Evolutionary conservation across 495 filamentous ascomycete species (phyloP).

Genomic region (Collariella sp.): DNA sequence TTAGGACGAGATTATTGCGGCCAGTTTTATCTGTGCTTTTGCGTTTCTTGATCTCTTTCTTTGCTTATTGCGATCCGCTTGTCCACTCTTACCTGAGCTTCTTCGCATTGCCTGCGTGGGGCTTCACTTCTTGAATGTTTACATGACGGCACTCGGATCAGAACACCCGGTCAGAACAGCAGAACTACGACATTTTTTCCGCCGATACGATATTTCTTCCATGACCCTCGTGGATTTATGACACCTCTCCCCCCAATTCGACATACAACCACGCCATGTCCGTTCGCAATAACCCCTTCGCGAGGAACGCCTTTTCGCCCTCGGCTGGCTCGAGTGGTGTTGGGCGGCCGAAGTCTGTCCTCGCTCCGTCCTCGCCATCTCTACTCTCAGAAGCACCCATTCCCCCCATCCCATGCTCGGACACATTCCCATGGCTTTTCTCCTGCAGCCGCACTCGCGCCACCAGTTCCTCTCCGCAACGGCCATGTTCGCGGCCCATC

Average conservation of each 20-base stretch:
- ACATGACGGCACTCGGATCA: constrained; percentile 5
- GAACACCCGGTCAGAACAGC: constrained; percentile 9
- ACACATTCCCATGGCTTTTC: constrained; percentile 37
- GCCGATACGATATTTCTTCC: constrained; percentile 15
- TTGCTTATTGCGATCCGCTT: not conserved
- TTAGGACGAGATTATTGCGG: not conserved
- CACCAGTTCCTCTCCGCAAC: constrained; percentile 23
- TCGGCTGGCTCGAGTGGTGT: constrained; percentile 49
- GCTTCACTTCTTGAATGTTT: constrained; percentile 12
- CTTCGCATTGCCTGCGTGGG: not conserved
- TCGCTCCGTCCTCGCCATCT: constrained; percentile 49
- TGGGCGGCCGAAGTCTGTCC: constrained; percentile 62
- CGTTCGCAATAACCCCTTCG: constrained; percentile 67
- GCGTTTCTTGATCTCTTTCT: not conserved
- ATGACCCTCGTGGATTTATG: constrained; percentile 11
- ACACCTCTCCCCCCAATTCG: not conserved
- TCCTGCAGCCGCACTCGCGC: constrained; percentile 18
- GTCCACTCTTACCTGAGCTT: not conserved
- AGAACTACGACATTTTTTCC: constrained; percentile 7
- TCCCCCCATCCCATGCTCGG: constrained; percentile 30
- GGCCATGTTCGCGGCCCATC: constrained; percentile 54
- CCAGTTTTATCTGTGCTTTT: not conserved
- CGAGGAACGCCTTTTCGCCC: constrained; percentile 47
- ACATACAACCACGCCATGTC: constrained; percentile 30
- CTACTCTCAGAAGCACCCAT: constrained; percentile 31